phyloP scores from a whole-genome alignment of 139 green algal species.

The Pseudopediastrum boryanum region DNA sequence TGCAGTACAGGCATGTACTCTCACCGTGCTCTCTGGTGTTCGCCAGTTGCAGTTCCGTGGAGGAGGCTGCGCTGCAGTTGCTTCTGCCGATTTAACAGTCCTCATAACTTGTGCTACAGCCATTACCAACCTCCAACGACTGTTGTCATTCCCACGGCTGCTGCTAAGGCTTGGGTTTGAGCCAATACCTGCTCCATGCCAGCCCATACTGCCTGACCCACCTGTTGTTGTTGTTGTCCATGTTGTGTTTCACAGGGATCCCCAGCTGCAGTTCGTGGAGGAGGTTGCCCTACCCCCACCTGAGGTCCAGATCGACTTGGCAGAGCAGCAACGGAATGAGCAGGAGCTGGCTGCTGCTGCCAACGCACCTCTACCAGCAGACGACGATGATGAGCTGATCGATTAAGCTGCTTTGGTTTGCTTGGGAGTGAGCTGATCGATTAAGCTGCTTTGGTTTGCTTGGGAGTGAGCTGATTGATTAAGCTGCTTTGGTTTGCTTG shows the following conservation, averaged over 20 bases:
- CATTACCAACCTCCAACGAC: no score
- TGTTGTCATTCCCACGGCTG: no score
- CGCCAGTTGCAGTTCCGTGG: no score
- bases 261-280: conserved; percentile 94
- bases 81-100: no score
- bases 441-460: no score
- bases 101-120: no score
- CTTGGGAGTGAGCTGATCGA: background rate
- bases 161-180: no score
- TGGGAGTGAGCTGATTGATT: no score
- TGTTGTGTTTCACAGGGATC: conserved; percentile 64
- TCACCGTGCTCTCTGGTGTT: no score
- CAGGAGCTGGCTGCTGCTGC: conserved; percentile 61
- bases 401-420: conserved; percentile 35
- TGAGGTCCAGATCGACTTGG: conserved; percentile 91
- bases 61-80: no score
- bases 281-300: conserved; percentile 93
- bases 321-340: conserved; percentile 86
- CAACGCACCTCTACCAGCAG: conserved; percentile 64
- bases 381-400: conserved; percentile 75
- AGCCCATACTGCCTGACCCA: background rate
- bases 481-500: no score
- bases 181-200: background rate
- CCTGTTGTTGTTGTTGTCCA: background rate
- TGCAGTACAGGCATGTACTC: no score